phyloP scores from a whole-genome alignment of 2,329 filamentous ascomycete species.

The Cladophialophora chaetospira region DNA sequence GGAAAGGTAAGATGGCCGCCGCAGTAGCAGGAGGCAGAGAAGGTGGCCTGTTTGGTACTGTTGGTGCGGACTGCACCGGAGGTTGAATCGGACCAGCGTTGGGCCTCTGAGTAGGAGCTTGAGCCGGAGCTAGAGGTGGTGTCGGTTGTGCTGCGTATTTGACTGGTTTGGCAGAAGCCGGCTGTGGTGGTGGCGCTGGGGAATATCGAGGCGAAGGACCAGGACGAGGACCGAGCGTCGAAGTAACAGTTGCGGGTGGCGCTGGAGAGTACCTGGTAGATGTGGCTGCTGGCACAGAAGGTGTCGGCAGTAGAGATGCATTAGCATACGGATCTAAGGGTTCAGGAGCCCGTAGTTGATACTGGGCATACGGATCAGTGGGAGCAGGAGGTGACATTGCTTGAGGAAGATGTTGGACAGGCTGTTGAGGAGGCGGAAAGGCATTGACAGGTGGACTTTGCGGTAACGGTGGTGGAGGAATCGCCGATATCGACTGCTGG shows the following conservation, averaged over 20 bases:
- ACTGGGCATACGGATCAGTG: slow-evolving; percentile 35
- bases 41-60: slow-evolving; percentile 42
- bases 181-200: slow-evolving; percentile 45
- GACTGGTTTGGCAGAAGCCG: slow-evolving; percentile 3
- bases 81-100: slow-evolving; percentile 31
- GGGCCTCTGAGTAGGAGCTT: slow-evolving; percentile 21
- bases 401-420: slow-evolving; percentile 20
- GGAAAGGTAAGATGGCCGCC: slow-evolving; percentile 52
- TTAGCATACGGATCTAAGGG: slow-evolving; percentile 39
- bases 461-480: slow-evolving; percentile 32
- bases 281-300: slow-evolving; percentile 42
- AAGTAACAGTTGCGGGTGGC: slow-evolving; percentile 47
- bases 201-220: slow-evolving; percentile 47
- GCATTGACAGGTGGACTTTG: slow-evolving; percentile 31
- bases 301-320: slow-evolving; percentile 32
- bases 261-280: slow-evolving; percentile 49
- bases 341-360: slow-evolving; percentile 38
- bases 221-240: slow-evolving; percentile 37
- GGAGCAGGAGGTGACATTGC: slow-evolving; percentile 35
- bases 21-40: slow-evolving; percentile 40
- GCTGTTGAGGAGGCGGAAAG: slow-evolving; percentile 14
- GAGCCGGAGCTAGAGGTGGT: slow-evolving; percentile 24
- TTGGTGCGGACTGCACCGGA: slow-evolving; percentile 21
- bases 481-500: slow-evolving; percentile 34
- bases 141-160: slow-evolving; percentile 34